A percentile compares a stretch with the other conserved stretches of the same genome.
Evolutionary conservation across 2,329 filamentous ascomycete genomes (phyloP).

Genomic region (Diaporthe eres): DNA sequence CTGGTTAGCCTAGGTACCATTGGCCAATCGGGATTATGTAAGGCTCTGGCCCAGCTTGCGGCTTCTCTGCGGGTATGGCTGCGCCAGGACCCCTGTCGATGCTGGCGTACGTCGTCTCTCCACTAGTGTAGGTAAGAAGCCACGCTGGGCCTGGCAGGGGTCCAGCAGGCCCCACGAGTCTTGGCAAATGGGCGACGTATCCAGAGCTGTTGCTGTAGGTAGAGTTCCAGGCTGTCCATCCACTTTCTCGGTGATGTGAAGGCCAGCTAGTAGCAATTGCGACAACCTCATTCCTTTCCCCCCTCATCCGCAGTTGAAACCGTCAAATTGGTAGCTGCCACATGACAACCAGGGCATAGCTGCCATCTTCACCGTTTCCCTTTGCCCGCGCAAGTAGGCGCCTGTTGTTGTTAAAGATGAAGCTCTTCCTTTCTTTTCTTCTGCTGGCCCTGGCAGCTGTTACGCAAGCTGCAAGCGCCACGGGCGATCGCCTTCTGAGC

Average conservation of each 20-base stretch:
- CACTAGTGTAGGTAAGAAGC: conserved; percentile 32
- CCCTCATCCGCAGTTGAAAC: conserved; percentile 32
- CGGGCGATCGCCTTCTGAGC: conserved; percentile 85
- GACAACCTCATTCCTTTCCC: conserved; percentile 14
- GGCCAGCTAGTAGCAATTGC: conserved; percentile 24
- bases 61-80: neutral
- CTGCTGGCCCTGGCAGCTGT: conserved; percentile 76
- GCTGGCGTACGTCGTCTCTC: conserved; percentile 8
- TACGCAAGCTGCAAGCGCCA: conserved; percentile 82
- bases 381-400: conserved; percentile 42
- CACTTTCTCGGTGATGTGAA: conserved; percentile 34
- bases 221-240: conserved; percentile 34
- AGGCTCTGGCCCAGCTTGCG: neutral
- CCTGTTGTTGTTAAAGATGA: conserved; percentile 68
- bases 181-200: conserved; percentile 55
- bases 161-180: conserved; percentile 41
- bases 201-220: conserved; percentile 43
- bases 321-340: conserved; percentile 36
- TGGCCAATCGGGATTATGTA: conserved; percentile 39
- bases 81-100: conserved; percentile 8
- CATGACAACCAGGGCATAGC: conserved; percentile 41
- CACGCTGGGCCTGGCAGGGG: conserved; percentile 36
- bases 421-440: conserved; percentile 80
- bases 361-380: conserved; percentile 21
- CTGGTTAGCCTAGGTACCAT: conserved; percentile 22